Conservation (phyloP, 306 rosid species). For the Vigna hirtella region DNA sequence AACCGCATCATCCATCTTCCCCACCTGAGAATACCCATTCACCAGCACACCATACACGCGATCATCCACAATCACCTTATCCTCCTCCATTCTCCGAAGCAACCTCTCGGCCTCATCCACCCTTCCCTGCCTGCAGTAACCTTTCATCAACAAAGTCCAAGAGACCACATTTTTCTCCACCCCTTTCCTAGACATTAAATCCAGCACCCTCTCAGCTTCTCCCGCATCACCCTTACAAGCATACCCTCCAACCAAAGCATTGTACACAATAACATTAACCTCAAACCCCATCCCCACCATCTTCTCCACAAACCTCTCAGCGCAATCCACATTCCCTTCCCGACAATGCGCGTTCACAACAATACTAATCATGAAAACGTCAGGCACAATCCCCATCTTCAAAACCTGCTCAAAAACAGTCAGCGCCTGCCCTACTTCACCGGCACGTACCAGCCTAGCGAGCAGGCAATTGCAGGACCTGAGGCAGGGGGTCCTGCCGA, state of each 20-base stretch:
- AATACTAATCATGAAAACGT: constrained; percentile 68
- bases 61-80: constrained; percentile 62
- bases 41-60: constrained; percentile 68
- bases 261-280: constrained; percentile 68
- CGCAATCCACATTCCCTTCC: constrained; percentile 59
- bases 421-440: constrained; percentile 50
- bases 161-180: constrained; percentile 63
- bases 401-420: constrained; percentile 68
- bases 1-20: constrained; percentile 74
- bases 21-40: constrained; percentile 71
- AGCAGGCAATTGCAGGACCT: constrained; percentile 79
- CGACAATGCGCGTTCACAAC: constrained; percentile 72
- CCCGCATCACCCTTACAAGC: constrained; percentile 60
- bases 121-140: constrained; percentile 59
- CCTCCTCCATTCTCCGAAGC: constrained; percentile 58
- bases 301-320: constrained; percentile 54
- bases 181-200: constrained; percentile 64
- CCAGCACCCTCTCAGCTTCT: constrained; percentile 59
- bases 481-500: constrained; percentile 65
- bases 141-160: constrained; percentile 70
- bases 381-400: constrained; percentile 64
- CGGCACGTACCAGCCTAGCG: constrained; percentile 61
- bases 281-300: constrained; percentile 72
- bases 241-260: constrained; percentile 75
- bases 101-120: constrained; percentile 73